Conservation (phyloP, 2,329 filamentous ascomycete species). For the Madurella mycetomatis region DNA sequence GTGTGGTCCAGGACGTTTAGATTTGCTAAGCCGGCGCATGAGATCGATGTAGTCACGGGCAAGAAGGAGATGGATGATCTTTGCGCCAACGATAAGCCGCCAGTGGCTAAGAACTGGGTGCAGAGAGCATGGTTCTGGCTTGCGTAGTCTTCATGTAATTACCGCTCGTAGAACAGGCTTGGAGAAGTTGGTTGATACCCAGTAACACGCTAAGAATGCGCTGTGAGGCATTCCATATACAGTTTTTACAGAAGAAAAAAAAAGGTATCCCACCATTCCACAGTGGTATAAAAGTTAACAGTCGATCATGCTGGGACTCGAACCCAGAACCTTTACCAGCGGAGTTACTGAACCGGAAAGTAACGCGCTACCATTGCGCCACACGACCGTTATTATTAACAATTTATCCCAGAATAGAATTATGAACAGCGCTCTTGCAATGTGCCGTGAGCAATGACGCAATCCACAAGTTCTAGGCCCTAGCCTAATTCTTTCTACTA, state of each 20-base stretch:
- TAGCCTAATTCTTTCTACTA: too few species aligned
- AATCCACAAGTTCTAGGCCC: too few species aligned
- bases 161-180: too few species aligned
- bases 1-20: constrained; percentile 40
- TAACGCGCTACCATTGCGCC: constrained; percentile 9
- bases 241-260: too few species aligned
- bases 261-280: too few species aligned
- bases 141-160: constrained; percentile 34
- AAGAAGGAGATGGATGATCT: constrained; percentile 60
- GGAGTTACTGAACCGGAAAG: constrained; percentile 1
- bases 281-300: too few species aligned
- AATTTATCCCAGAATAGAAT: too few species aligned
- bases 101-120: constrained; percentile 46
- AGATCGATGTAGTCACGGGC: constrained; percentile 55
- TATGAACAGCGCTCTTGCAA: too few species aligned
- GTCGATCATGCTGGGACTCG: constrained; percentile 7
- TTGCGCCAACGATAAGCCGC: constrained; percentile 43
- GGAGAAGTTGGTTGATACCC: too few species aligned
- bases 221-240: too few species aligned
- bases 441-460: too few species aligned
- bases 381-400: background rate
- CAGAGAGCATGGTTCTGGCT: constrained; percentile 56
- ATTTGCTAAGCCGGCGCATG: constrained; percentile 37
- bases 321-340: constrained; percentile 12
- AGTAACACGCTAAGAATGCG: too few species aligned